These are phyloP conservation scores for Emmonsiellopsis sp. DNA, from an alignment of 2,329 filamentous ascomycete genomes.

Conservation along the genomic window DNA sequence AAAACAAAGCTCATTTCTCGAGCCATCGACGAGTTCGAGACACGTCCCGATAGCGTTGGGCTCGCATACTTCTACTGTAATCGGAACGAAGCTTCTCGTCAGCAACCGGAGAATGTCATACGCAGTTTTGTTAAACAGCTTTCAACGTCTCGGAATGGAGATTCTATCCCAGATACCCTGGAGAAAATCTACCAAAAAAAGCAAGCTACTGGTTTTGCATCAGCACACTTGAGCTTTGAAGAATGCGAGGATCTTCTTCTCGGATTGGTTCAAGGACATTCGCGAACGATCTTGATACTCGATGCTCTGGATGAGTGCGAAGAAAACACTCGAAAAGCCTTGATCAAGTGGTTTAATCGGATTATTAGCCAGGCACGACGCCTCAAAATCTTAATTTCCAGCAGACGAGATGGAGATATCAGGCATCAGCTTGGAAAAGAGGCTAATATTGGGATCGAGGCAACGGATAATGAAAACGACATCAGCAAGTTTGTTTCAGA, in stretches of 20 bases:
- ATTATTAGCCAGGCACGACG: not conserved
- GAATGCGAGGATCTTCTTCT: slow-evolving; percentile 5
- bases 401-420: slow-evolving; percentile 9
- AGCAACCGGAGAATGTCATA: slow-evolving; percentile 4
- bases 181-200: slow-evolving; percentile 5
- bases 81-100: slow-evolving; percentile 7
- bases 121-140: slow-evolving; percentile 9
- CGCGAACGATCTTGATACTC: slow-evolving; percentile 5
- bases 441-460: slow-evolving; percentile 12
- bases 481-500: slow-evolving; percentile 20
- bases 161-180: not conserved
- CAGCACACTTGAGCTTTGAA: slow-evolving; percentile 2
- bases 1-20: slow-evolving; percentile 11
- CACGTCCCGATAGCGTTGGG: not conserved
- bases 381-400: slow-evolving; percentile 11
- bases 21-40: slow-evolving; percentile 5
- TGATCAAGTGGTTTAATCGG: slow-evolving; percentile 2
- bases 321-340: not conserved
- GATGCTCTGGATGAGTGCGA: slow-evolving; percentile 11
- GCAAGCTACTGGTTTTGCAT: slow-evolving; percentile 1
- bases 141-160: not conserved
- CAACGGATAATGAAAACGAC: slow-evolving; percentile 21
- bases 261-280: not conserved
- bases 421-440: slow-evolving; percentile 2
- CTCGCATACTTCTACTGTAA: slow-evolving; percentile 13